Evolutionary conservation across 306 rosid genomes (phyloP).

Genomic region (Cucurbita moschata): DNA sequence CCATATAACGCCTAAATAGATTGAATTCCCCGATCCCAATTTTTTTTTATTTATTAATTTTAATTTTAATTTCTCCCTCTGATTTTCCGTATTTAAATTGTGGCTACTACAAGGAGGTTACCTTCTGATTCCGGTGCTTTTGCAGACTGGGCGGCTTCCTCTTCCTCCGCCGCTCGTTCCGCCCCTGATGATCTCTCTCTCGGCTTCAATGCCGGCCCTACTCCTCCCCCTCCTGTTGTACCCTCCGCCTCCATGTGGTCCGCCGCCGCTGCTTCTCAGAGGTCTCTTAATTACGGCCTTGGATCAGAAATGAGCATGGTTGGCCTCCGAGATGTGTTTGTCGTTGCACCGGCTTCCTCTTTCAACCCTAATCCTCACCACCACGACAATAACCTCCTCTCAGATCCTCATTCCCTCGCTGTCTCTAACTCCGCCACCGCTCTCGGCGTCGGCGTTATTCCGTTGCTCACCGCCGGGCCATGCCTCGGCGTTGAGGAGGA

Average conservation of each 20-base stretch:
- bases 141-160: constrained; percentile 73
- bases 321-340: constrained; percentile 56
- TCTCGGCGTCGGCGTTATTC: constrained; percentile 51
- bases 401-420: constrained; percentile 36
- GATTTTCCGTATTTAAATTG: constrained; percentile 22
- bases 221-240: constrained; percentile 33
- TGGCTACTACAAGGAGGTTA: constrained; percentile 97
- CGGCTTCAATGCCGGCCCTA: constrained; percentile 78
- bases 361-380: constrained; percentile 24
- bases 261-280: not conserved
- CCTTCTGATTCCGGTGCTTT: constrained; percentile 92
- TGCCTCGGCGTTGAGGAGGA: constrained; percentile 14
- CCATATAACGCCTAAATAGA: constrained; percentile 31
- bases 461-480: constrained; percentile 46
- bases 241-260: constrained; percentile 37
- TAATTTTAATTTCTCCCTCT: not conserved
- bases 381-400: constrained; percentile 17
- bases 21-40: constrained; percentile 9
- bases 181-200: constrained; percentile 65
- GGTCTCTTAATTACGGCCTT: constrained; percentile 41
- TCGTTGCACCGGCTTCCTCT: constrained; percentile 53
- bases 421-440: constrained; percentile 56
- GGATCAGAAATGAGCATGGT: constrained; percentile 64
- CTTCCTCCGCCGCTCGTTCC: constrained; percentile 28
- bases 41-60: not conserved